phyloP scores from a whole-genome alignment of 2,329 filamentous ascomycete genomes.

The Ploettnerulaceae sp. region DNA sequence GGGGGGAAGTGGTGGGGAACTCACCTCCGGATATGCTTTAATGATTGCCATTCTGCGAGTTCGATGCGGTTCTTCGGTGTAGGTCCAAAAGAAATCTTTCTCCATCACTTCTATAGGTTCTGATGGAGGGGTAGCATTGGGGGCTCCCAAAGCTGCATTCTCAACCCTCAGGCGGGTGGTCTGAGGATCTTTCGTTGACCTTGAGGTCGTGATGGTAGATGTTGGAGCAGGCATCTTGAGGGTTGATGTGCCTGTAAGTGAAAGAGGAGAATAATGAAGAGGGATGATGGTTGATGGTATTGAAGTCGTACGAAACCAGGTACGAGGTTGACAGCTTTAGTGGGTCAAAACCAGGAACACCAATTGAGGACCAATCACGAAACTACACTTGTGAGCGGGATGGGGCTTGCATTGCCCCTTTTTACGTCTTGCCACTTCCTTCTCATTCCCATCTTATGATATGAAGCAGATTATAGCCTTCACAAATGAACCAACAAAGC shows the following conservation, averaged over 20 bases:
- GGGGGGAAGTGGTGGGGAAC: slow-evolving; percentile 11
- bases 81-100: slow-evolving; percentile 86
- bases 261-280: slow-evolving; percentile 1
- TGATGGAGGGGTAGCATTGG: slow-evolving; percentile 19
- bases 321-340: no score
- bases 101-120: slow-evolving; percentile 29
- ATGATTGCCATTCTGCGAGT: slow-evolving; percentile 90
- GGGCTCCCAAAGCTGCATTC: slow-evolving; percentile 6
- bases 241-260: slow-evolving; percentile 12
- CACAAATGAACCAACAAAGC: neutral
- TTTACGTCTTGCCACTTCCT: neutral
- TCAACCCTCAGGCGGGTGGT: slow-evolving; percentile 14
- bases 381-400: no score
- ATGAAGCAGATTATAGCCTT: neutral
- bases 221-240: slow-evolving; percentile 23
- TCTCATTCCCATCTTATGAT: neutral
- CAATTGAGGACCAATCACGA: no score
- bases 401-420: no score
- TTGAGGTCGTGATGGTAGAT: slow-evolving; percentile 23
- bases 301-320: neutral
- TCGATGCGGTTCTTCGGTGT: slow-evolving; percentile 95
- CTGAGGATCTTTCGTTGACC: slow-evolving; percentile 5
- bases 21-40: slow-evolving; percentile 92
- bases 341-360: no score
- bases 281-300: neutral